Percentiles rank a stretch among this genome's conserved stretches.
Conservation (phyloP, 1,284 basidiomycete genomes). For the Inonotus obliquus region DNA sequence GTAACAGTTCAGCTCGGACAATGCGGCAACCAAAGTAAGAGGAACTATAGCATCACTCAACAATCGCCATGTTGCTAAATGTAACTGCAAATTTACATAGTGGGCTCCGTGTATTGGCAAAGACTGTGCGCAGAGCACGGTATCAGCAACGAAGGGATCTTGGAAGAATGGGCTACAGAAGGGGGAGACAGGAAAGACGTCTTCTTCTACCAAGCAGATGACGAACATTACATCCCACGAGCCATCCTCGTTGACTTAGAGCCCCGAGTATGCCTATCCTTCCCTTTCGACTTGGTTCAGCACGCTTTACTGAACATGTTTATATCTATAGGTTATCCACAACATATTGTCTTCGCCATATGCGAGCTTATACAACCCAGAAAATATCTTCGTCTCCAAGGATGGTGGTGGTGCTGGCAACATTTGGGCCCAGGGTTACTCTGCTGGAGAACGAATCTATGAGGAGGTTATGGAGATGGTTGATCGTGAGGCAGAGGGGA, state of each 20-base stretch:
- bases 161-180: conserved; percentile 93
- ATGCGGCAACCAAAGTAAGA: conserved; percentile 90
- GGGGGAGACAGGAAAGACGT: conserved; percentile 97
- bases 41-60: too few species aligned
- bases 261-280: conserved; percentile 76
- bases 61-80: neutral
- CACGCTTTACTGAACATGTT: neutral
- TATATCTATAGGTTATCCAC: conserved; percentile 80
- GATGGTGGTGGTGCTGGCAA: conserved; percentile 98
- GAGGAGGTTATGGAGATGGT: conserved; percentile 99
- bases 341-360: conserved; percentile 91
- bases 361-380: conserved; percentile 94
- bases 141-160: conserved; percentile 88
- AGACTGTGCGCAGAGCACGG: conserved; percentile 95
- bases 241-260: conserved; percentile 98
- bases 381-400: conserved; percentile 95
- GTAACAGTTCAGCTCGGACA: conserved; percentile 89
- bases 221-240: conserved; percentile 98
- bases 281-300: neutral
- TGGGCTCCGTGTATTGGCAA: conserved; percentile 93
- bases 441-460: conserved; percentile 86
- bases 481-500: conserved; percentile 96
- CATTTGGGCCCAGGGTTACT: conserved; percentile 97
- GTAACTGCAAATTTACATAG: conserved; percentile 36
- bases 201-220: conserved; percentile 99